These are phyloP conservation scores for Aspergillus flavus DNA, from an alignment of 2,329 filamentous ascomycete genomes.

Conservation along the genomic window DNA sequence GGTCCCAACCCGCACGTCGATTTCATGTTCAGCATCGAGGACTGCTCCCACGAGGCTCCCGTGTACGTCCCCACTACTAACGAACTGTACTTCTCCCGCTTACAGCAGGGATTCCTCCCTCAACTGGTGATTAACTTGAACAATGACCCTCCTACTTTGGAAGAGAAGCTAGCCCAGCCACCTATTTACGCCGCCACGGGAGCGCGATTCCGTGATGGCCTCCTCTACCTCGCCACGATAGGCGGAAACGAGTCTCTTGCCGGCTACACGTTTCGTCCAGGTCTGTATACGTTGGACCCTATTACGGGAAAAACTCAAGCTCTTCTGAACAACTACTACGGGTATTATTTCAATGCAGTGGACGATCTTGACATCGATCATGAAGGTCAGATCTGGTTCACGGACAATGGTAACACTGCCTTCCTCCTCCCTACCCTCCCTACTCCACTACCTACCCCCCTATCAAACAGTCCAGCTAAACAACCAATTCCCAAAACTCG, in stretches of 20 bases:
- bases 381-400: not conserved
- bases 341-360: not conserved
- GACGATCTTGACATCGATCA: not conserved
- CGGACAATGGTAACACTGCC: not conserved
- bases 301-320: not conserved
- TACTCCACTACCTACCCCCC: no score
- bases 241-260: not conserved
- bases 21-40: not conserved
- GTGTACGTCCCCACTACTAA: not conserved
- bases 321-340: not conserved
- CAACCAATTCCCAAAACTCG: no score
- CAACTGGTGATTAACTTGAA: not conserved
- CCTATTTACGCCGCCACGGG: not conserved
- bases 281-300: not conserved
- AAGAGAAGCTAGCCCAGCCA: not conserved
- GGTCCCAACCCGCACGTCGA: not conserved
- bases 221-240: not conserved
- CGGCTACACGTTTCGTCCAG: not conserved
- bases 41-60: not conserved
- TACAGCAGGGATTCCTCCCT: not conserved
- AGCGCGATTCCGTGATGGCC: not conserved
- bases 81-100: not conserved
- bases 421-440: no score
- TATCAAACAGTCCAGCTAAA: not conserved
- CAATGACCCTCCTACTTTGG: not conserved